phyloP scores from a whole-genome alignment of 129 eudicot genomes.

The Arctium lappa region DNA sequence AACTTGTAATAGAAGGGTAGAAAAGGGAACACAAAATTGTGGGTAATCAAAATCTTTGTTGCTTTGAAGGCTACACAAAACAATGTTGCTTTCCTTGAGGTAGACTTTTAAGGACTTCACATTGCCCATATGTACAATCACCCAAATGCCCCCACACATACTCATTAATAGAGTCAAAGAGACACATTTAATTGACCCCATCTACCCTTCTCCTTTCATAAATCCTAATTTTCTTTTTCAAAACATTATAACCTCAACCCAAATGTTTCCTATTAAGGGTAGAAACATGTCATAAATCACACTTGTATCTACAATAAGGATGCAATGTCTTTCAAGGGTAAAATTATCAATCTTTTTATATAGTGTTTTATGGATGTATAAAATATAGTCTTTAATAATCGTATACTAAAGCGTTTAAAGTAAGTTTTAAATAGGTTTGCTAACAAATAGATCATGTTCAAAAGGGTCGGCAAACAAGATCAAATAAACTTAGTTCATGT shows the following conservation, averaged over 20 bases:
- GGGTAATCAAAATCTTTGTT: slow-evolving; percentile 31
- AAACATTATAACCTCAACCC: neutral
- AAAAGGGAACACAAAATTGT: slow-evolving; percentile 1
- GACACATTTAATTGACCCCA: slow-evolving; percentile 29
- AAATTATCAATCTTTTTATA: neutral
- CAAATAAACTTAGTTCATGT: neutral
- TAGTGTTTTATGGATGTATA: neutral
- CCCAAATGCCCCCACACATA: slow-evolving; percentile 26
- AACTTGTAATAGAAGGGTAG: neutral
- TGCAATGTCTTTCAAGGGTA: neutral
- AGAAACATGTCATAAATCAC: neutral
- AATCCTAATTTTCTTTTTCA: neutral
- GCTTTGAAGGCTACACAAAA: slow-evolving; percentile 36
- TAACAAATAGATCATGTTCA: neutral
- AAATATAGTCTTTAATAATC: neutral
- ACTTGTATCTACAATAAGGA: neutral
- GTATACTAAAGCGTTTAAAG: neutral
- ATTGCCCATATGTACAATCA: slow-evolving; percentile 21
- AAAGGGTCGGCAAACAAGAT: neutral
- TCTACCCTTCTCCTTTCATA: slow-evolving; percentile 21
- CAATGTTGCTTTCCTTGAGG: slow-evolving; percentile 29
- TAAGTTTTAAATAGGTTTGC: neutral
- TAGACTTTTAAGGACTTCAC: slow-evolving; percentile 13
- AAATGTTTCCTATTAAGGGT: neutral
- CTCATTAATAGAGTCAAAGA: slow-evolving; percentile 21